These are phyloP conservation scores for Hydnomerulius pinastri DNA, from an alignment of 768 basidiomycete genomes.

Conservation along the genomic window DNA sequence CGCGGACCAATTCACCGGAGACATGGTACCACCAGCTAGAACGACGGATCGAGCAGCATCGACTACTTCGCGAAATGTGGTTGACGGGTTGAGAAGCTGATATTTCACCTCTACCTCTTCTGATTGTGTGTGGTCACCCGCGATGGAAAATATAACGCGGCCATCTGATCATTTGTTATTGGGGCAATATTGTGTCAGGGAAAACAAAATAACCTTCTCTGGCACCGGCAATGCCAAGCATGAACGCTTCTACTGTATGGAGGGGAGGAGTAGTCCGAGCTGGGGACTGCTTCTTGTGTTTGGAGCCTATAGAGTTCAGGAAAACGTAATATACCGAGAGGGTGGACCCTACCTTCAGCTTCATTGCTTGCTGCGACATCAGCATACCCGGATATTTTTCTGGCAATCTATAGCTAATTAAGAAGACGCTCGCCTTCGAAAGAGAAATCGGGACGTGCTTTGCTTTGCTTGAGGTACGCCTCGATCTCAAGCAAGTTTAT, in stretches of 20 bases:
- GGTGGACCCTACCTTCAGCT: conserved; percentile 23
- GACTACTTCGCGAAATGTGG: conserved; percentile 82
- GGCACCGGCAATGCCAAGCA: conserved; percentile 73
- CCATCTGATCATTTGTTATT: conserved; percentile 57
- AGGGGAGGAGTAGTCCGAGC: conserved; percentile 67
- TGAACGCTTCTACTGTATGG: conserved; percentile 77
- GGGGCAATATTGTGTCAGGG: background rate
- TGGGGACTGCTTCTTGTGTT: conserved; percentile 4
- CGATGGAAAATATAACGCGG: conserved; percentile 62
- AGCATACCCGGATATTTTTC: conserved; percentile 85
- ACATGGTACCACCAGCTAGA: conserved; percentile 97
- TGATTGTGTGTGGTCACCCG: conserved; percentile 37
- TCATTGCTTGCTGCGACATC: conserved; percentile 56
- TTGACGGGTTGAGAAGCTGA: conserved; percentile 89
- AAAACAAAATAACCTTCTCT: conserved; percentile 56
- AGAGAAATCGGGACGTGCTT: conserved; percentile 44
- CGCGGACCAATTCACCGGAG: conserved; percentile 63
- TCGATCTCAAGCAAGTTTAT: conserved; percentile 86
- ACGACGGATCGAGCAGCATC: conserved; percentile 82
- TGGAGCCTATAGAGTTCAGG: conserved; percentile 9
- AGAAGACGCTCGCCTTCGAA: background rate
- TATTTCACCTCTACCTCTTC: conserved; percentile 74
- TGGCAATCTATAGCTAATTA: conserved; percentile 49
- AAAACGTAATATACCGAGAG: background rate
- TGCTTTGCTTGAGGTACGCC: conserved; percentile 78